Percentiles rank a stretch among this genome's conserved stretches.
These are phyloP conservation scores for Dipodascus albidus DNA, from an alignment of 805 yeast genomes.

Conservation along the genomic window DNA sequence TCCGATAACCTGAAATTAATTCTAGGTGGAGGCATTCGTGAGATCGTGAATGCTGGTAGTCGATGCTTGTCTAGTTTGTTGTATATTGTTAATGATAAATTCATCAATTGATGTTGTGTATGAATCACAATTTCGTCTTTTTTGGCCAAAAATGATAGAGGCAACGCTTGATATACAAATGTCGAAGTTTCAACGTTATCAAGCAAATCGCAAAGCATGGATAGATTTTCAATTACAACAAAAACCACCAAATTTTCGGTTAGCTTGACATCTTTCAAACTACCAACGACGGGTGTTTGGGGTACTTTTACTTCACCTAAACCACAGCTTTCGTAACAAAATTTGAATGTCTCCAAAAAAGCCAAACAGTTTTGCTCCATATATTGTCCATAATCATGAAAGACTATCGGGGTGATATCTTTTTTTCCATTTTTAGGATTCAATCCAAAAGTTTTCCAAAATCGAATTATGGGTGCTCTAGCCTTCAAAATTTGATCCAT, in stretches of 20 bases:
- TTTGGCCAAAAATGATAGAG: constrained; percentile 12
- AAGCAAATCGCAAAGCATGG: neutral
- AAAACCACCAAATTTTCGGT: neutral
- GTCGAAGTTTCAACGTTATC: neutral
- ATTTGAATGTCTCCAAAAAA: constrained; percentile 19
- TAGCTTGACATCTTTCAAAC: neutral
- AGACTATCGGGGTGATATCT: constrained; percentile 19
- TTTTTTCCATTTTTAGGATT: constrained; percentile 23
- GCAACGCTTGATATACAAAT: neutral
- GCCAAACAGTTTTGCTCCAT: constrained; percentile 6
- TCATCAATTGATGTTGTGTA: constrained; percentile 19
- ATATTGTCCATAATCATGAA: constrained; percentile 19
- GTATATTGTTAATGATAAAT: constrained; percentile 22
- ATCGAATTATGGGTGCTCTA: constrained; percentile 26
- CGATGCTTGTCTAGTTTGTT: neutral
- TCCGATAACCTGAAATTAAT: constrained; percentile 19
- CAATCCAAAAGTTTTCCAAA: constrained; percentile 30
- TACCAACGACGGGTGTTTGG: constrained; percentile 2
- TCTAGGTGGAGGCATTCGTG: constrained; percentile 23
- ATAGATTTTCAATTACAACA: neutral
- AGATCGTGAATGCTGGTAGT: constrained; percentile 24
- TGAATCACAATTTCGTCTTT: constrained; percentile 19
- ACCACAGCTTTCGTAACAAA: constrained; percentile 25
- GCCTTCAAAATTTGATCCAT: constrained; percentile 23
- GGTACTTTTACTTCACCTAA: constrained; percentile 21